A percentile compares a stretch with the other conserved stretches of the same genome.
Evolutionary conservation across 2,329 filamentous ascomycete genomes (phyloP).

Genomic region (Catunica adiposa): DNA sequence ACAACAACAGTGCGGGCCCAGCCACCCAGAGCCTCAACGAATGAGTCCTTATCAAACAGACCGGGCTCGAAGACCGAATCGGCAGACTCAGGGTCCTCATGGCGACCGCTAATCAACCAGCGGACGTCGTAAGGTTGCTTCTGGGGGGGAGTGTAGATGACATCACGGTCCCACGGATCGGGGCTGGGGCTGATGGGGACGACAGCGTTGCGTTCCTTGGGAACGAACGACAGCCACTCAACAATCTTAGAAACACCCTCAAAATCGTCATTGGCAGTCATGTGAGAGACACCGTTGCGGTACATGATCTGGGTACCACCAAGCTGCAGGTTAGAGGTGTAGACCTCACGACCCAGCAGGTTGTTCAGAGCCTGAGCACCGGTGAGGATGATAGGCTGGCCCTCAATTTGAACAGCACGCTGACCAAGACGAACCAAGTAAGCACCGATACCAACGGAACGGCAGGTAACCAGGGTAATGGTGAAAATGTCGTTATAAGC

Average conservation of each 20-base stretch:
- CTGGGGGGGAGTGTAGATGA: constrained; percentile 64
- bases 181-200: constrained; percentile 78
- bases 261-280: constrained; percentile 96
- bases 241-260: constrained; percentile 96
- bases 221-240: constrained; percentile 93
- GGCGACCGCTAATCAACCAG: constrained; percentile 76
- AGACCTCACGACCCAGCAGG: constrained; percentile 90
- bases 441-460: constrained; percentile 97
- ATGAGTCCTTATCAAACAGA: constrained; percentile 92
- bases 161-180: constrained; percentile 85
- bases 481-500: constrained; percentile 99
- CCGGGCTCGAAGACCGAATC: constrained; percentile 58
- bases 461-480: constrained; percentile 89
- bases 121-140: constrained; percentile 85
- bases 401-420: constrained; percentile 96
- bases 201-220: constrained; percentile 83
- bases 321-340: constrained; percentile 96
- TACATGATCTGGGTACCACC: constrained; percentile 99
- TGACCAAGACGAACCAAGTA: constrained; percentile 97
- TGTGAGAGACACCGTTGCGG: constrained; percentile 97
- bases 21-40: constrained; percentile 88
- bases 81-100: constrained; percentile 41
- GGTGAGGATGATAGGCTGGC: constrained; percentile 95
- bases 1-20: constrained; percentile 97
- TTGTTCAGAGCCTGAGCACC: constrained; percentile 97